Conservation (phyloP, 495 filamentous ascomycete genomes). For the Penicillium desertorum region DNA sequence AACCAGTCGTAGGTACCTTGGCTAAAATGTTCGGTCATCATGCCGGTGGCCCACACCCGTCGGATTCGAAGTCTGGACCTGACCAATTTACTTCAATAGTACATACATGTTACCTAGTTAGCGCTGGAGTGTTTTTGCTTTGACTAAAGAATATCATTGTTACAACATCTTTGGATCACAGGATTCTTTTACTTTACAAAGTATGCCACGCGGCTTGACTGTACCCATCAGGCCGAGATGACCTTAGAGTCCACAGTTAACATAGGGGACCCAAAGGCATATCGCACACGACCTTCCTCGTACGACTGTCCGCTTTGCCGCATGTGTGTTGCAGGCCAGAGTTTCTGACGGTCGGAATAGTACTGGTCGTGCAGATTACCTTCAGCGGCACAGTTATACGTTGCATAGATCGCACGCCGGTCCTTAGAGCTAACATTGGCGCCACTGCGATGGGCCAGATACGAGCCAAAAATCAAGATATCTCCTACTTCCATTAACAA, state of each 20-base stretch:
- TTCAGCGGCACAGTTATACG: slow-evolving; percentile 45
- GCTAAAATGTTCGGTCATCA: not conserved
- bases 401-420: slow-evolving; percentile 45
- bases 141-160: not conserved
- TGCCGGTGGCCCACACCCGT: not conserved
- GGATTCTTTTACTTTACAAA: too few species aligned
- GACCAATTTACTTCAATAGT: not conserved
- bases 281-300: slow-evolving; percentile 39
- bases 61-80: not conserved
- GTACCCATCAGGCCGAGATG: not conserved
- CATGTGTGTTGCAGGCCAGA: slow-evolving; percentile 48
- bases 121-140: not conserved
- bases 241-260: slow-evolving; percentile 36
- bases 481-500: slow-evolving; percentile 30
- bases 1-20: not conserved
- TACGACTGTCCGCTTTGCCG: slow-evolving; percentile 40
- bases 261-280: slow-evolving; percentile 45
- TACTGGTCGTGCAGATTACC: slow-evolving; percentile 45
- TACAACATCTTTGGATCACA: not conserved
- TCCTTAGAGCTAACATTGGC: slow-evolving; percentile 40
- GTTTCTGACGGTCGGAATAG: slow-evolving; percentile 42
- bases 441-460: slow-evolving; percentile 46
- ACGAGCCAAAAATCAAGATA: slow-evolving; percentile 46
- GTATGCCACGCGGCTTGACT: not conserved
- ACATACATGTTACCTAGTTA: too few species aligned